Evolutionary conservation across 2,329 filamentous ascomycete species (phyloP).

Genomic region (Aotearoamyces nothofagi): DNA sequence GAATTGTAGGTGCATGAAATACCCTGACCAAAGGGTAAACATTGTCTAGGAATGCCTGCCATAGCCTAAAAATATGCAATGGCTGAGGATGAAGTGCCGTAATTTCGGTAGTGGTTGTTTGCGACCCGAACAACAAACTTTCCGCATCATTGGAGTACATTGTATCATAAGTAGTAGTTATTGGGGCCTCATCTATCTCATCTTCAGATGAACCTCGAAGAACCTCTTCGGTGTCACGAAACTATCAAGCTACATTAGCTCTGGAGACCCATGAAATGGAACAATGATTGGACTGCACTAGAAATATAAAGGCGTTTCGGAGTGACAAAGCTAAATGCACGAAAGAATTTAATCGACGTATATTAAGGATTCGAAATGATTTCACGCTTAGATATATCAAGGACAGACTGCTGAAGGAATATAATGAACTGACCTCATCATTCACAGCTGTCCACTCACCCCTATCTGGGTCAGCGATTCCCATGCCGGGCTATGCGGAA

Average conservation of each 20-base stretch:
- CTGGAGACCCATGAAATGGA: conserved; percentile 2
- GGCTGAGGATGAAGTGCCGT: conserved; percentile 36
- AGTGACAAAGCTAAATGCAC: too few species aligned
- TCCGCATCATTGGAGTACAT: conserved; percentile 25
- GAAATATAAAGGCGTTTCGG: too few species aligned
- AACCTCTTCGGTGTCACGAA: conserved; percentile 17
- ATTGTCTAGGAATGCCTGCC: conserved; percentile 56
- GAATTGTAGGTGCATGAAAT: conserved; percentile 49
- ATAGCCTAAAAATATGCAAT: conserved; percentile 47
- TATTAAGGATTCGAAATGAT: too few species aligned
- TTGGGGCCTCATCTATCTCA: conserved; percentile 15
- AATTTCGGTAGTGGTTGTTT: conserved; percentile 23
- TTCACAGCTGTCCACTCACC: too few species aligned
- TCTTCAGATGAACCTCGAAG: conserved; percentile 18
- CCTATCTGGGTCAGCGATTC: too few species aligned
- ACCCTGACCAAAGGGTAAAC: conserved; percentile 55
- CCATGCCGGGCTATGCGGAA: too few species aligned
- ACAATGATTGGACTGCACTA: too few species aligned
- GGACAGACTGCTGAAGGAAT: too few species aligned
- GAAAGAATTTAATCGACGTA: too few species aligned
- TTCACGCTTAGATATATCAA: too few species aligned
- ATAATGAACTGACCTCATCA: too few species aligned
- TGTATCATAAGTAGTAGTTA: conserved; percentile 26
- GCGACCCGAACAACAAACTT: conserved; percentile 35
- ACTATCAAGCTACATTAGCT: conserved; percentile 14